Evolutionary conservation across 164 flowering plant genomes (phyloP).

Genomic region (Nymphaea thermarum): DNA sequence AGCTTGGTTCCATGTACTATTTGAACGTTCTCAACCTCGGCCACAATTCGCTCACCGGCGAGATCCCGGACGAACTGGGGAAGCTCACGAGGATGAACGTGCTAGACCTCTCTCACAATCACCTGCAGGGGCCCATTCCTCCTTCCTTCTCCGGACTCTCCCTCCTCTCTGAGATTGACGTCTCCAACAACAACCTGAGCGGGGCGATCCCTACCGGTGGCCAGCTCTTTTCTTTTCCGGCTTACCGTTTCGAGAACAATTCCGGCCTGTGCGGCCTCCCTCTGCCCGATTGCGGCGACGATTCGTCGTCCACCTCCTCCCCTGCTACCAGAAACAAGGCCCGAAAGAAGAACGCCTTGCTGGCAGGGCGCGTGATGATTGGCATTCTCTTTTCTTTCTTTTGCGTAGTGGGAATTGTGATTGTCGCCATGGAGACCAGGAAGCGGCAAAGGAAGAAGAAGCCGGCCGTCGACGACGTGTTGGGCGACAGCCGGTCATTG

Average conservation of each 20-base stretch:
- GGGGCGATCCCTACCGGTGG: conserved; percentile 69
- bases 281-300: conserved; percentile 35
- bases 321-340: conserved; percentile 28
- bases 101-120: conserved; percentile 71
- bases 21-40: conserved; percentile 61
- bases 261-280: conserved; percentile 85
- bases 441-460: conserved; percentile 55
- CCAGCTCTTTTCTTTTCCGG: conserved; percentile 62
- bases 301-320: conserved; percentile 6
- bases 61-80: conserved; percentile 63
- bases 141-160: conserved; percentile 42
- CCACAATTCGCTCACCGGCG: conserved; percentile 73
- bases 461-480: conserved; percentile 1
- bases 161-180: conserved; percentile 48
- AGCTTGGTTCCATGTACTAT: conserved; percentile 64
- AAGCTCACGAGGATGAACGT: conserved; percentile 41
- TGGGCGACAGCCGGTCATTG: conserved; percentile 31
- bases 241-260: conserved; percentile 44
- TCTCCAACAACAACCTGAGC: conserved; percentile 63
- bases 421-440: conserved; percentile 46
- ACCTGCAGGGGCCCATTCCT: conserved; percentile 63
- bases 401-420: conserved; percentile 60
- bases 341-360: conserved; percentile 45
- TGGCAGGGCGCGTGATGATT: conserved; percentile 84
- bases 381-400: conserved; percentile 68